These are phyloP conservation scores for Naegleria gruberi DNA, from an alignment of 208 protist genomes.

Conservation along the genomic window DNA sequence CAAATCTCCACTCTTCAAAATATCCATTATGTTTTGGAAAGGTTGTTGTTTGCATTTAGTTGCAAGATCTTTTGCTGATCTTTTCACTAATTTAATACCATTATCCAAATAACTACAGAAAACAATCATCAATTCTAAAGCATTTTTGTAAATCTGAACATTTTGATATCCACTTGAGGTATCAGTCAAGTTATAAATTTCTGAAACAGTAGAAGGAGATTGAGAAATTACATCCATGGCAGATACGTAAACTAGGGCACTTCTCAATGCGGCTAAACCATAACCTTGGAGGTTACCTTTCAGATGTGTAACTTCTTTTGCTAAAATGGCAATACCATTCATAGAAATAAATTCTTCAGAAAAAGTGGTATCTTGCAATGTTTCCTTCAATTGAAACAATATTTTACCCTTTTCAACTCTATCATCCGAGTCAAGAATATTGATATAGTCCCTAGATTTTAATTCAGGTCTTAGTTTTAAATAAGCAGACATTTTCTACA, in stretches of 20 bases:
- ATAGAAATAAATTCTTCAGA: slow-evolving; percentile 7
- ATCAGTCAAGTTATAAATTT: not conserved
- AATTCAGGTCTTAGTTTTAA: slow-evolving; percentile 4
- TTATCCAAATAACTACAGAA: slow-evolving; percentile 4
- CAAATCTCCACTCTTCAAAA: not conserved
- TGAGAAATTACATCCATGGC: slow-evolving; percentile 5
- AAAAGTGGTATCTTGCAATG: not conserved
- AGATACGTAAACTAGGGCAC: not conserved
- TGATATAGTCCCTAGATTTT: not conserved
- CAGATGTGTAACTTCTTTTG: not conserved
- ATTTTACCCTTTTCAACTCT: not conserved
- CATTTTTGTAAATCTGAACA: slow-evolving; percentile 8
- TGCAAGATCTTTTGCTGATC: not conserved
- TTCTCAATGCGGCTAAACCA: not conserved
- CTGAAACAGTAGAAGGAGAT: not conserved
- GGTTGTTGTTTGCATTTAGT: not conserved
- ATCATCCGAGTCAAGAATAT: not conserved
- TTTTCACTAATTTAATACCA: not conserved
- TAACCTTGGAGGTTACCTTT: slow-evolving; percentile 4
- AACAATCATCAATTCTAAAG: slow-evolving; percentile 7
- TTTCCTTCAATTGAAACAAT: not conserved
- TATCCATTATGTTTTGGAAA: not conserved
- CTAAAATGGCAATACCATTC: not conserved
- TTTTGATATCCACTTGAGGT: not conserved
- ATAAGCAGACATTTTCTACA: not conserved